Evolutionary conservation across 2,329 filamentous ascomycete species (phyloP), one percentile per base, ranked within the genome.

Genomic region (Trichoderma sp.): DNA sequence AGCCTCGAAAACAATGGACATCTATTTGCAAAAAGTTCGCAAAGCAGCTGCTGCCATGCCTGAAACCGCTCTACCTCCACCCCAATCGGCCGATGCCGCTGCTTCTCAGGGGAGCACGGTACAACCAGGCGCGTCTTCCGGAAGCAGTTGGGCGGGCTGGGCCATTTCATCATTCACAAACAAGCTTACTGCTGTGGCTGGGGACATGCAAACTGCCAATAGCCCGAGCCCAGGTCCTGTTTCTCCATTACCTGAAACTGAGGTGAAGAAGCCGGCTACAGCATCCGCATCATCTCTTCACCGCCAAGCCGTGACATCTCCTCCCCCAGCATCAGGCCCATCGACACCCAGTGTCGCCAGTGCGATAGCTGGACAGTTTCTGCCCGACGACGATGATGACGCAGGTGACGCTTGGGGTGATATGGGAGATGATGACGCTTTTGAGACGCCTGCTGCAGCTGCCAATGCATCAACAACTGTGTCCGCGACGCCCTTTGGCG

Each of bases 131-230:
- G 88, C 89, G n/a, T 76, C 79, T n/a, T 77, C 80, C 6, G 72
- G 53, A 27, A 67, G 38, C 27, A 80, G 83, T 21, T 98, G 97
- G 97, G 91, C 97, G 1, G 97, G 97, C 14, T 99, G 97, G 97
- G 97, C 97, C 1, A 98, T 99, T 73, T 98, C 97, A 0, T 98
- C 95, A 1, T 99, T 99, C 82, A 98, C 97, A 2, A 98, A 98
- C 84, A 98, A 98, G 81, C 83, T 98, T 14, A 92, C 94, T 2
- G 86, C 93, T 0, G 95, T 95, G 0, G 93, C 93, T 9, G 97
- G 97, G 21, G 93, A 98, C 75, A 99, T 99, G 77, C 89, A 96
- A 81, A 86, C 88, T 21, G 84, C 87, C 71, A 88, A 88, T 76
- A 85, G 85, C 45, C 82, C 84, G 2, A 80, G 86, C 3, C 80